Conservation (phyloP, 257 asterid genomes). For the Haberlea rhodopensis region DNA sequence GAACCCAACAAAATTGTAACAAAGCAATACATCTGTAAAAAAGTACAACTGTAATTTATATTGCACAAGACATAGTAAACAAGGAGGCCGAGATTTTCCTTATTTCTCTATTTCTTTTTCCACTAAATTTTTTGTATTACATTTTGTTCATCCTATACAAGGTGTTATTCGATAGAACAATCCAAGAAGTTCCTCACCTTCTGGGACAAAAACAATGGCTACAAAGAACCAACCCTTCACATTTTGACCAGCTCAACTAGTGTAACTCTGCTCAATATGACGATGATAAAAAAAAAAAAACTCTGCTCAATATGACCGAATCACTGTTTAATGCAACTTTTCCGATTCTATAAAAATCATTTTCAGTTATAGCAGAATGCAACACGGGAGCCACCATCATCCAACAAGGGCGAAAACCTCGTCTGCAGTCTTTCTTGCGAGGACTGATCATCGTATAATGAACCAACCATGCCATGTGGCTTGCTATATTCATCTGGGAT, state of each 20-base stretch:
- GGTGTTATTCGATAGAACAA: slow-evolving; percentile 15
- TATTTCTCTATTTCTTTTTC: not conserved
- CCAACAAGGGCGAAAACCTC: slow-evolving; percentile 9
- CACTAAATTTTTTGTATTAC: slow-evolving; percentile 3
- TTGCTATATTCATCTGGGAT: not conserved
- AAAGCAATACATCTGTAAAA: too few species aligned
- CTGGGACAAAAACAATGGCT: slow-evolving; percentile 25
- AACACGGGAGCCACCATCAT: slow-evolving; percentile 17
- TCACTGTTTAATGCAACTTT: not conserved
- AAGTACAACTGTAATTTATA: too few species aligned
- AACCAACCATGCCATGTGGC: slow-evolving; percentile 8
- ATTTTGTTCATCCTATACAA: slow-evolving; percentile 25
- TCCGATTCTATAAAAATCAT: slow-evolving; percentile 34
- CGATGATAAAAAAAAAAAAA: too few species aligned
- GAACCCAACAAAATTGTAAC: too few species aligned
- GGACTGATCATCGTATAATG: slow-evolving; percentile 1
- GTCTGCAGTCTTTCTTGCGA: slow-evolving; percentile 14
- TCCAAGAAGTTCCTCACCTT: slow-evolving; percentile 16
- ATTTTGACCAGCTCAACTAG: slow-evolving; percentile 22
- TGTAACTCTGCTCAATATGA: slow-evolving; percentile 30
- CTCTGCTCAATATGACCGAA: slow-evolving; percentile 26
- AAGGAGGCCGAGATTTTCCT: not conserved
- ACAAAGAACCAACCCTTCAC: slow-evolving; percentile 32
- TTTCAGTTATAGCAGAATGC: not conserved
- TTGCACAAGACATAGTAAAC: not conserved